Conservation (phyloP, 192 early-diverging fungal genomes). For the Lunasporangiospora selenospora region DNA sequence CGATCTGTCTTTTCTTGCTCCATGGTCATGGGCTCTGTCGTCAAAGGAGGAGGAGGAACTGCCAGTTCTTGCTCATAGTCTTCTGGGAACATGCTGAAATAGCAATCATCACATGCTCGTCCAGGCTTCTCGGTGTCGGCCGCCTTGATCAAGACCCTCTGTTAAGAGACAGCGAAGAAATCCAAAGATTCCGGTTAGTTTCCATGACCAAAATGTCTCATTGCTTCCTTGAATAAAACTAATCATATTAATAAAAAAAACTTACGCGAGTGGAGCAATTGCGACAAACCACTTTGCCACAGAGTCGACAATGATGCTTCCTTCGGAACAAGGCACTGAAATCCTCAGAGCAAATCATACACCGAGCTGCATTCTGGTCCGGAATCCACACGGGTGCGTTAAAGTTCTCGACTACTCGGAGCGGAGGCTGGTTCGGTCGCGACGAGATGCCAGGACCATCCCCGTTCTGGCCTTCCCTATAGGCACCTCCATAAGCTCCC, state of each 20-base stretch:
- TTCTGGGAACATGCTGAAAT: conserved; percentile 52
- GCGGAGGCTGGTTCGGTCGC: conserved; percentile 35
- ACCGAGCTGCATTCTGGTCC: conserved; percentile 65
- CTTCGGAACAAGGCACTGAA: conserved; percentile 71
- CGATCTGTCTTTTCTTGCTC: conserved; percentile 4
- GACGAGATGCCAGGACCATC: too few relatives aligned
- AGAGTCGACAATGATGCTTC: conserved; percentile 81
- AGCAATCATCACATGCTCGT: conserved; percentile 52
- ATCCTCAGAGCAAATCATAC: conserved; percentile 75
- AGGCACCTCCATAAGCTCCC: too few relatives aligned
- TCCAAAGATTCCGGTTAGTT: background rate
- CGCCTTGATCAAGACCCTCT: conserved; percentile 50
- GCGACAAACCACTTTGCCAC: conserved; percentile 84
- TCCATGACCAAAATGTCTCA: background rate
- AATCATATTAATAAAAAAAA: conserved; percentile 39
- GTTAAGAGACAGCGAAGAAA: conserved; percentile 2
- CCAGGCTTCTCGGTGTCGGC: conserved; percentile 41
- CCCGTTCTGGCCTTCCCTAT: too few relatives aligned
- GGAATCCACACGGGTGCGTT: conserved; percentile 78
- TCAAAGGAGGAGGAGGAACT: background rate
- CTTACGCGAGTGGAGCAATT: conserved; percentile 68
- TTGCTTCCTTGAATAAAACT: conserved; percentile 3
- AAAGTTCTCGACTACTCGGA: conserved; percentile 72
- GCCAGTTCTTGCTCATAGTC: conserved; percentile 1
- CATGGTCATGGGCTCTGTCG: conserved; percentile 8